Evolutionary conservation across 345 rosid genomes (phyloP), one percentile per base, ranked within the genome.

Genomic region (Clausena lansium): DNA sequence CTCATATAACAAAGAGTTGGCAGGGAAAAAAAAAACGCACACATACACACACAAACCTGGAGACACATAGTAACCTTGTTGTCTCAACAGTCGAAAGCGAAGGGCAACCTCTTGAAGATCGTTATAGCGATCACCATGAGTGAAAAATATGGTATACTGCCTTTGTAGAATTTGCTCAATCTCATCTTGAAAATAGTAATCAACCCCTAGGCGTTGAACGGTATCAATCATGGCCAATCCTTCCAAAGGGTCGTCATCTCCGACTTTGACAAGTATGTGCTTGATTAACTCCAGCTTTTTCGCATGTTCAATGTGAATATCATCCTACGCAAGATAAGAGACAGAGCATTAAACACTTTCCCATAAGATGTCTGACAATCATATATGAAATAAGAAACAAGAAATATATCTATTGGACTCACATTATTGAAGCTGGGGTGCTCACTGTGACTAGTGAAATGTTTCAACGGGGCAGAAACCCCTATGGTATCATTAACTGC

Each of bases 81-180:
- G 83, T 35, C 85, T 77, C 57, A 83, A 20, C 32, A 83, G 61
- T 57, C 79, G 73, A 64, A 83, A 83, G 9, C 83, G 78, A 65
- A 83, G 83, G 2, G 83, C 65, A 38, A 63, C 74, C 64, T 70
- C 81, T 8, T 77, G 75, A 33, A 85, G 88, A 63, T 71, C 66
- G 50, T 67, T 2, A 33, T 1, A 2, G 6, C 6, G 24, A 47
- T 9, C 22, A 47, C n/a, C 35, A 3, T 41, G 2, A 6, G 6
- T 69, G 36, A 35, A 11, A 69, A 33, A 25, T 15, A 69, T 3
- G 24, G 1, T 14, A 25, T 17, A 47, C 33, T 69, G 58, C n/a
- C 73, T 27, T 41, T 7, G 73, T 14, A 69, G 6, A 27, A 69
- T 69, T 27, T 69, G 35, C 6, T 68, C 32, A 41, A 68, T 68